Evolutionary conservation across 805 yeast species (phyloP), one percentile per base, ranked within the genome.

Genomic region (Lipomyces chichibuensis): DNA sequence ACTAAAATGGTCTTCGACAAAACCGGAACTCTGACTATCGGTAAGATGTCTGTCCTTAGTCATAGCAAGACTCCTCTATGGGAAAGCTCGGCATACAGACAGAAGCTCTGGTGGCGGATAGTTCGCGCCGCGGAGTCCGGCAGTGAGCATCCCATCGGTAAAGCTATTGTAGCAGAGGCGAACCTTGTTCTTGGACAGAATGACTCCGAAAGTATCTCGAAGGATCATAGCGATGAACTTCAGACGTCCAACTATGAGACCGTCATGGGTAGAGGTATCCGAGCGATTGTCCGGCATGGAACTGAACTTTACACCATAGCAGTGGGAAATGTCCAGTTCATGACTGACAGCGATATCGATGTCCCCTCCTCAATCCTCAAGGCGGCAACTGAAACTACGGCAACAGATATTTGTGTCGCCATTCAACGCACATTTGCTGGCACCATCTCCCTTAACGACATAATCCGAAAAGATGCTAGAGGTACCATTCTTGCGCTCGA

Each of bases 11-110:
- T 95, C 37, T 94, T 95, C 77, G 99, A 95, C 79, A 95, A 95
- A 78, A 95, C 99, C 0, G 99, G 99, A 2, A 95, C 99, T 0
- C 81, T 95, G 56, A 96, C 99, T 0, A 81, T 88, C 0, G 99
- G 99, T 14, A 80, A 84, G 55, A 90, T 95, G 95, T 78, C 74
- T 2, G 84, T 84, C 1, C 73, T 74, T 14, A 39, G 56, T 17
- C 65, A 63, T 39, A 49, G 17, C 20, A 66, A 56, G 62, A 51
- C 61, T 13, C 43, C 51, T 11, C 8, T 55, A 13, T 69, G 71
- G 71, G 64, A 63, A n/a, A 25, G 33, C 7, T 43, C 66, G 9
- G 67, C 52, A 25, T 59, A 52, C 51, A 37, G 59, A 46, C 70
- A 70, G 6, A 62, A 64, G n/a, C 66, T 75, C 71, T 83, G 82